Evolutionary conservation across 257 asterid genomes (phyloP).

Genomic region (Striga asiatica): DNA sequence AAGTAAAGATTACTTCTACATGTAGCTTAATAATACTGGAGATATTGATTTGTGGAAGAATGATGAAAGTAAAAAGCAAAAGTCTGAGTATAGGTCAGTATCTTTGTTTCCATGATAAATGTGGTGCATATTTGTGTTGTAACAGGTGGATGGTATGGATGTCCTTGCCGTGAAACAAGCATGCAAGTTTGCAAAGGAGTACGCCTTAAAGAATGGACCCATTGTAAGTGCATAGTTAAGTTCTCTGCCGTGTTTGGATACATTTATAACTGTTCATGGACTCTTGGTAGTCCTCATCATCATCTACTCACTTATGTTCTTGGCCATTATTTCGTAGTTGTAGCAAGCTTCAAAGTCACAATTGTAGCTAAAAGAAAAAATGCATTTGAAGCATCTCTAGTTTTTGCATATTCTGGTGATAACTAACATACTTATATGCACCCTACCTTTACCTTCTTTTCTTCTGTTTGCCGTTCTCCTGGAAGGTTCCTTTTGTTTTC

Average conservation of each 20-base stretch:
- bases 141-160: slow-evolving; percentile 98
- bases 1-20: neutral
- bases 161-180: slow-evolving; percentile 96
- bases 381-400: neutral
- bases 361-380: neutral
- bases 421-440: neutral
- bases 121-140: slow-evolving; percentile 1
- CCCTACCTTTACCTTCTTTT: too few species aligned
- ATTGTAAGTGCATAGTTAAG: slow-evolving; percentile 49
- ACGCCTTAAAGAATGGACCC: slow-evolving; percentile 90
- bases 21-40: neutral
- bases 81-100: too few species aligned
- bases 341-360: neutral
- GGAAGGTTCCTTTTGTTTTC: too few species aligned
- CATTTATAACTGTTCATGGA: neutral
- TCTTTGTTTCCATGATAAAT: neutral
- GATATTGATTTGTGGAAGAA: neutral
- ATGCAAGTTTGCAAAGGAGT: slow-evolving; percentile 91
- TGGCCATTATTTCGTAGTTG: neutral
- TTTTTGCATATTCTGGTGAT: slow-evolving; percentile 1
- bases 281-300: too few species aligned
- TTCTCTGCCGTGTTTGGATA: neutral
- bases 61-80: too few species aligned
- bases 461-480: too few species aligned
- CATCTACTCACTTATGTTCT: neutral